Base-by-base conservation (phyloP, 257 asterid genomes). In the Solanum piurae region DNA sequence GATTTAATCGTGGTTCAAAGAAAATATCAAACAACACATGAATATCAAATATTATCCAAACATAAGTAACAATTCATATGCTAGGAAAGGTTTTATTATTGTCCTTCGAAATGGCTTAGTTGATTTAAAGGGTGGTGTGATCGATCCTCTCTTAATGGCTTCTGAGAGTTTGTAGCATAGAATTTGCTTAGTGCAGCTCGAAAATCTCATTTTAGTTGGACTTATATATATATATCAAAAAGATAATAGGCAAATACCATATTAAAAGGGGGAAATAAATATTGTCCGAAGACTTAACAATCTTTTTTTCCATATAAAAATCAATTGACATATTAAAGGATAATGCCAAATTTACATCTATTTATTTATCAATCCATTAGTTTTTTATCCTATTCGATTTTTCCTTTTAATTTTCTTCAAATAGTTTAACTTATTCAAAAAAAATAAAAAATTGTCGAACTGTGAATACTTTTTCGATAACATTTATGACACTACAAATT, bases 101-200 rank as follows among this genome's bases (percentile, higher is more conserved):
- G 3, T 49, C 7, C 21, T 49, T 49, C 8, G 0, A 49, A 49
- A 14, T 49, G 8, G 1, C 58, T 49, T 1, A 49, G 0, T 49
- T 49, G 60, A 0, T 14, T 14, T 49, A 8, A 1, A 49, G 1
- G 21, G 0, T 49, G 8, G 0, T 14, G 8, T 8, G 0, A 49
- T 0, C 21, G 0, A 14, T 49, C 21, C 21, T 49, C 58, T 14
- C 21, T 49, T 8, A 14, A 49, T 14, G 21, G 5, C 60, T 1
- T 0, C 0, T 49, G 3, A 49, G 21, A 46, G 3, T 46, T 46
- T 46, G 0, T 46, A 46, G 58, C 18, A 0, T 44, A 44, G 4
- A 44, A 12, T 1, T 44, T 44, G 12, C 18, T 16, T 1, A 44
- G 5, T 12, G 6, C 55, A 44, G 0, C 16, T 44, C 16, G 0